phyloP scores from a whole-genome alignment of 2,329 filamentous ascomycete species.

The Fusarium vanettenii region DNA sequence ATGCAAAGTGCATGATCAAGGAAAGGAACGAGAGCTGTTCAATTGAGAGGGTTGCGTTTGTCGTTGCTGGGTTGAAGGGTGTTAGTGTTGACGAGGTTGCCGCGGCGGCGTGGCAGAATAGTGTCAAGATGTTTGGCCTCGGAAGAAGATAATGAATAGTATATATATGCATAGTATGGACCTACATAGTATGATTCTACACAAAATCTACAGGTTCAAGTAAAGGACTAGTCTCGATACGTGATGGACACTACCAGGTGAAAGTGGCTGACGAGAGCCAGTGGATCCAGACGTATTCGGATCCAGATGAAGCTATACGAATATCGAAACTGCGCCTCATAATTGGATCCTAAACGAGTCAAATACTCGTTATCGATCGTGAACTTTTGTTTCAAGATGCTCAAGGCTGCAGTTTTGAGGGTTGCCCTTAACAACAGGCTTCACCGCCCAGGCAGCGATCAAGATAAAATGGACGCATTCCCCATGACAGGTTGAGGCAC shows the following conservation, averaged over 20 bases:
- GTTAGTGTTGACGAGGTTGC: slow-evolving; percentile 55
- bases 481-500: background rate
- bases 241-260: background rate
- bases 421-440: background rate
- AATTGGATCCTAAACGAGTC: background rate
- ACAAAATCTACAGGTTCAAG: background rate
- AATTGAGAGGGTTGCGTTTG: slow-evolving; percentile 58
- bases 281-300: slow-evolving; percentile 7
- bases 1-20: slow-evolving; percentile 59
- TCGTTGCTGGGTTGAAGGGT: slow-evolving; percentile 61
- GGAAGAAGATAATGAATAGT: slow-evolving; percentile 22
- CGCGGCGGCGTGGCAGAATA: slow-evolving; percentile 52
- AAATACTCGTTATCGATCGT: background rate
- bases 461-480: slow-evolving; percentile 8
- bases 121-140: slow-evolving; percentile 47
- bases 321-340: background rate
- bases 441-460: background rate
- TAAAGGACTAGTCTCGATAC: background rate
- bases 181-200: background rate
- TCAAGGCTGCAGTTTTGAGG: background rate
- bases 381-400: background rate
- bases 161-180: background rate
- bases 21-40: slow-evolving; percentile 63
- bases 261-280: slow-evolving; percentile 7
- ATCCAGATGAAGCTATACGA: background rate